Evolutionary conservation across 139 green algal species (phyloP).

Genomic region (Nannochloris sp.): DNA sequence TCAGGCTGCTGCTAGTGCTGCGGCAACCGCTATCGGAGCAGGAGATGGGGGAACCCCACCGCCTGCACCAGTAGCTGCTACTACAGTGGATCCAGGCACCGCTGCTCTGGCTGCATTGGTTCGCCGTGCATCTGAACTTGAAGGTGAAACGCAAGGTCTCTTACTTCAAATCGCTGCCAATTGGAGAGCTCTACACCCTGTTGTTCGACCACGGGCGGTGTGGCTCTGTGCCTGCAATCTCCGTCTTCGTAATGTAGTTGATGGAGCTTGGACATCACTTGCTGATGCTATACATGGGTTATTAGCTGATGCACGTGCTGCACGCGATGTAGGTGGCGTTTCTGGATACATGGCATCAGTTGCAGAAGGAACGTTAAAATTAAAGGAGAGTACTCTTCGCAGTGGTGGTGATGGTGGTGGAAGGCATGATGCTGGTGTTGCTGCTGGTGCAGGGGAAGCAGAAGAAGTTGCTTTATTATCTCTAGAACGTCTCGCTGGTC

Average conservation of each 20-base stretch:
- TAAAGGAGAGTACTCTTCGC: neutral
- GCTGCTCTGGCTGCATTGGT: neutral
- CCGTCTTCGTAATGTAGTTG: constrained; percentile 1
- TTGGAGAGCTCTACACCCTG: constrained; percentile 30
- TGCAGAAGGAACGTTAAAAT: constrained; percentile 13
- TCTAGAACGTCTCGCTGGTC: constrained; percentile 21
- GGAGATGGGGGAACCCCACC: too few species aligned
- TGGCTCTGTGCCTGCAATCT: constrained; percentile 34
- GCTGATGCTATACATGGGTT: constrained; percentile 18
- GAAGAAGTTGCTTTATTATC: constrained; percentile 23
- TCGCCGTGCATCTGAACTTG: neutral
- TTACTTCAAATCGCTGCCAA: constrained; percentile 33
- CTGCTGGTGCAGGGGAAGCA: constrained; percentile 16
- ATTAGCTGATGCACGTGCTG: constrained; percentile 4
- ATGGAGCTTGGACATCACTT: constrained; percentile 21
- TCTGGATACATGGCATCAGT: constrained; percentile 10
- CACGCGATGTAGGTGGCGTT: neutral
- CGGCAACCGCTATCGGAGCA: too few species aligned
- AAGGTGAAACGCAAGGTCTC: constrained; percentile 20
- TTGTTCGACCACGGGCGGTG: constrained; percentile 22
- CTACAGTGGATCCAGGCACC: neutral
- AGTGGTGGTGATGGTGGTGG: neutral
- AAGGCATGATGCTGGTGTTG: neutral
- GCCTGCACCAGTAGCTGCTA: neutral
- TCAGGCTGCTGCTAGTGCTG: too few species aligned